A percentile compares a stretch with the other conserved stretches of the same genome.
These are phyloP conservation scores for Rhodosporidiobolus sp. DNA, from an alignment of 768 basidiomycete species.

Conservation along the genomic window DNA sequence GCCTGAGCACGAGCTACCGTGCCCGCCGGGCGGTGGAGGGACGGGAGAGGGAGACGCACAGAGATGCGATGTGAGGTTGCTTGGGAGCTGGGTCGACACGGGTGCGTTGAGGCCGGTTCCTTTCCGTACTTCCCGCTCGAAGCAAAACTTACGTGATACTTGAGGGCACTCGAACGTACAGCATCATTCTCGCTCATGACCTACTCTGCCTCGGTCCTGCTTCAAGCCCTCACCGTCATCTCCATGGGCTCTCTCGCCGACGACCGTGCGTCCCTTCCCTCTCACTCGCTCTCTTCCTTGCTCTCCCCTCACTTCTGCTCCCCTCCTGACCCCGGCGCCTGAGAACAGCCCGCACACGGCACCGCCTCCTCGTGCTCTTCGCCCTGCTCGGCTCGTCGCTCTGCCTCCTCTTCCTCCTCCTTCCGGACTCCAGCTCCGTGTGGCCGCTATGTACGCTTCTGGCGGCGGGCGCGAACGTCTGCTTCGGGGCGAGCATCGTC, in stretches of 20 bases:
- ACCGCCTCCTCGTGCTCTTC: conserved; percentile 70
- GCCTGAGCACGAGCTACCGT: neutral
- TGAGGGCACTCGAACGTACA: neutral
- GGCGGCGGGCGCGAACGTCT: conserved; percentile 73
- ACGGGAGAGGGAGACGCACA: neutral
- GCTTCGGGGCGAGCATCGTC: conserved; percentile 80
- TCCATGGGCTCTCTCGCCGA: conserved; percentile 91
- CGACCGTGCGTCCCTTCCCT: conserved; percentile 60
- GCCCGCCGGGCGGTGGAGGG: neutral
- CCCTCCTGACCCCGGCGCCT: neutral
- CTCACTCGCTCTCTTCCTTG: neutral
- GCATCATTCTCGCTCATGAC: conserved; percentile 65
- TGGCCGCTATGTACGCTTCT: conserved; percentile 70
- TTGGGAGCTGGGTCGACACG: conserved; percentile 21
- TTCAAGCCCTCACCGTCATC: conserved; percentile 91
- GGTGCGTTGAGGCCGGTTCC: neutral
- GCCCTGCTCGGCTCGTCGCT: conserved; percentile 68
- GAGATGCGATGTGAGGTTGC: conserved; percentile 16
- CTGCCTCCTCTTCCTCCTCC: conserved; percentile 66
- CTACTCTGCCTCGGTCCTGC: conserved; percentile 78
- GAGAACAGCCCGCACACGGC: conserved; percentile 62
- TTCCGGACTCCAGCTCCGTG: conserved; percentile 66
- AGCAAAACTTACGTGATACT: too few relatives aligned
- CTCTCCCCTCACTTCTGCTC: neutral
- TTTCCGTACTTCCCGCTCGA: neutral